Evolutionary conservation across 208 protist genomes (phyloP).

Genomic region (Angomonas deanei): DNA sequence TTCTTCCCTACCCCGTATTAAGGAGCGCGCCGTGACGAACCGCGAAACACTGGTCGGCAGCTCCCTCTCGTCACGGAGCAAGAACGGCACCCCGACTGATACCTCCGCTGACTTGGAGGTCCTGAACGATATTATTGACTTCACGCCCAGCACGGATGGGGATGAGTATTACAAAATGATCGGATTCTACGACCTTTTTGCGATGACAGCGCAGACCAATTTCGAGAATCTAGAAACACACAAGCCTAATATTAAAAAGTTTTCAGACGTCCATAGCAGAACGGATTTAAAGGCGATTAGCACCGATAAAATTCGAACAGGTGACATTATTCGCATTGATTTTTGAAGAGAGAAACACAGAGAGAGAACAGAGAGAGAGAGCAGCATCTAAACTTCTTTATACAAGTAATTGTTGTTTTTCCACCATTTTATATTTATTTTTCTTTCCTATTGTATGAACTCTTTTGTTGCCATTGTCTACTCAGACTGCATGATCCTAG

Average conservation of each 20-base stretch:
- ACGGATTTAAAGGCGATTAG: too few relatives aligned
- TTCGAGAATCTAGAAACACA: too few relatives aligned
- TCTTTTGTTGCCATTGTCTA: background rate
- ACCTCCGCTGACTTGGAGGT: background rate
- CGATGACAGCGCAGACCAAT: too few relatives aligned
- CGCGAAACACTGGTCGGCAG: background rate
- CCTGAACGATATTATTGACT: background rate
- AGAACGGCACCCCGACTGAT: background rate
- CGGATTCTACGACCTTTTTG: constrained; percentile 46
- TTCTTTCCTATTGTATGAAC: background rate
- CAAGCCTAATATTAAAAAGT: too few relatives aligned
- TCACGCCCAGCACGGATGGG: background rate
- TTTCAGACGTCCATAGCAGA: too few relatives aligned
- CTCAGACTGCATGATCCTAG: too few relatives aligned
- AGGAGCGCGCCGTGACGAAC: background rate
- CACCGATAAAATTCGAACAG: too few relatives aligned
- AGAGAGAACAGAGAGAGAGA: too few relatives aligned
- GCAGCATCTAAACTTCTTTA: too few relatives aligned
- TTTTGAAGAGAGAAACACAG: too few relatives aligned
- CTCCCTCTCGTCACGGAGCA: background rate
- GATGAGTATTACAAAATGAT: background rate
- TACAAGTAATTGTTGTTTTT: background rate
- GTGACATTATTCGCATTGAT: too few relatives aligned
- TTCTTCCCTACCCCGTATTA: background rate
- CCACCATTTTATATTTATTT: background rate